These are phyloP conservation scores for Agrostemma githago DNA, from an alignment of 148 eudicot genomes.

Conservation along the genomic window DNA sequence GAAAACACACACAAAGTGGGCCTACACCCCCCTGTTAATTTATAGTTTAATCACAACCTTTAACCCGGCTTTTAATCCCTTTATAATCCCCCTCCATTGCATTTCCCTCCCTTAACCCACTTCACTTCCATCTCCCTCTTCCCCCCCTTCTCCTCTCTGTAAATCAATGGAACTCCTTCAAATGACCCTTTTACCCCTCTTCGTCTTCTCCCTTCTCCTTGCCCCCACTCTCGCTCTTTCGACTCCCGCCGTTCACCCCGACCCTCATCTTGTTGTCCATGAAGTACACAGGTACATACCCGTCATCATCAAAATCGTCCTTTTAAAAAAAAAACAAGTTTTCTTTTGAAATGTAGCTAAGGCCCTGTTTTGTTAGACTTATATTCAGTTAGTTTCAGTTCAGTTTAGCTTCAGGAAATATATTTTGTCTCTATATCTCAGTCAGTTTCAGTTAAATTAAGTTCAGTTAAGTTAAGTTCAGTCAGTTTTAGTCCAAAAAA, in stretches of 20 bases:
- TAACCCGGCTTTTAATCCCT: constrained; percentile 39
- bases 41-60: constrained; percentile 47
- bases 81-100: constrained; percentile 32
- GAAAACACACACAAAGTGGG: neutral
- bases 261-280: constrained; percentile 54
- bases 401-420: too few species aligned
- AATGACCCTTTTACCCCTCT: constrained; percentile 11
- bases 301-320: neutral
- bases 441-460: too few species aligned
- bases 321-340: neutral
- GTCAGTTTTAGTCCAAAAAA: too few species aligned
- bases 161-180: constrained; percentile 23
- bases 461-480: too few species aligned
- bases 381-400: too few species aligned
- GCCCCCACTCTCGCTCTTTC: constrained; percentile 31
- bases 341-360: neutral
- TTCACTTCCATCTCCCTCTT: constrained; percentile 8
- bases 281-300: constrained; percentile 58
- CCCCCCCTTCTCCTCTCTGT: constrained; percentile 12
- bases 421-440: too few species aligned
- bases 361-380: neutral
- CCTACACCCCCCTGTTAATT: constrained; percentile 16
- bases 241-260: constrained; percentile 24
- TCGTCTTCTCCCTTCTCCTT: constrained; percentile 18
- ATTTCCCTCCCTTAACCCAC: constrained; percentile 12